A percentile compares a stretch with the other conserved stretches of the same genome.
Evolutionary conservation across 768 basidiomycete genomes (phyloP).

Genomic region (Lactarius hatsudake): DNA sequence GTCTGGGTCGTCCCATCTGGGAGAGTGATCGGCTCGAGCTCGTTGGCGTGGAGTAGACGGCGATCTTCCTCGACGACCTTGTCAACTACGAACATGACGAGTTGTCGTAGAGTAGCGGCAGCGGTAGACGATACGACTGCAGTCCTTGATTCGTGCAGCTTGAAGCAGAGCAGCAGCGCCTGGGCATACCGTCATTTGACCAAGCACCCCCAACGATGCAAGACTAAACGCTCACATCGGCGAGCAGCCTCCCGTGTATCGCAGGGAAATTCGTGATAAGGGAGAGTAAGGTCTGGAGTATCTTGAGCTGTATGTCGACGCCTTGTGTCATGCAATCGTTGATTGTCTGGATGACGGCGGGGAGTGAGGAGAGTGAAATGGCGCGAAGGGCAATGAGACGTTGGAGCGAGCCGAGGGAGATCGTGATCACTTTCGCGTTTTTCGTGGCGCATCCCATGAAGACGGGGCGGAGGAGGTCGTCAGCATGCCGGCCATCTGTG

Average conservation of each 20-base stretch:
- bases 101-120: constrained; percentile 90
- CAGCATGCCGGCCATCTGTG: constrained; percentile 73
- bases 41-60: constrained; percentile 35
- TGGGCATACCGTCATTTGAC: constrained; percentile 33
- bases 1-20: constrained; percentile 64
- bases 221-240: constrained; percentile 56
- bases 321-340: constrained; percentile 87
- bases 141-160: constrained; percentile 90
- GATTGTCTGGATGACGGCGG: constrained; percentile 80
- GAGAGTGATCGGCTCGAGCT: constrained; percentile 47
- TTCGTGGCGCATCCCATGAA: constrained; percentile 94
- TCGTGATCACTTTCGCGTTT: constrained; percentile 91
- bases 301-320: constrained; percentile 94
- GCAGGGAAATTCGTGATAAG: constrained; percentile 85
- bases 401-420: constrained; percentile 87
- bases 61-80: constrained; percentile 82
- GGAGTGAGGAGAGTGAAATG: constrained; percentile 75
- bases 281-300: constrained; percentile 88
- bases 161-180: constrained; percentile 93
- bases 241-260: constrained; percentile 76
- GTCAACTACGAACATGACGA: constrained; percentile 98
- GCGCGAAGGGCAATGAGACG: constrained; percentile 85
- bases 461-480: constrained; percentile 79
- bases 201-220: neutral
- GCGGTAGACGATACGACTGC: constrained; percentile 97